Base-by-base conservation (phyloP, 352 stramenopile genomes). In the Phytophthora europaea region DNA sequence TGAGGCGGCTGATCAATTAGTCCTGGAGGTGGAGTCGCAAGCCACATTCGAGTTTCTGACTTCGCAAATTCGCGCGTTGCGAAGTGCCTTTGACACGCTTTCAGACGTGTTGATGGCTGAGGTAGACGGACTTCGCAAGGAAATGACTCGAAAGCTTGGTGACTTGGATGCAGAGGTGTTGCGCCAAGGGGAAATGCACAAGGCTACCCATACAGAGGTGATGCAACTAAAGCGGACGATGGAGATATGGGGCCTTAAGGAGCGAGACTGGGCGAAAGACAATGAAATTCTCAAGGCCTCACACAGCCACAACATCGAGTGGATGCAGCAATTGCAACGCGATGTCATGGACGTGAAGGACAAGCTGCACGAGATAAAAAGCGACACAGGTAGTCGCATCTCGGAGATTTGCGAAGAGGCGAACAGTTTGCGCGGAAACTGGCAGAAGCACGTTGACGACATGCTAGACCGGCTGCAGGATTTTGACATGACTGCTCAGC, bases 251-350 rank as follows among this genome's bases (percentile, higher is more conserved):
- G 82, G 76, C 15, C 51, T 93, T 1, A 95, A 95, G 56, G 88
- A 95, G 79, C 83, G 88, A 23, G 87, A 95, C 65, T 95, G 88
- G 87, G 87, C 87, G 18, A 95, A 95, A 67, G 88, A 95, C 61
- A 94, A 94, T 40, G 88, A 95, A 67, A 92, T 95, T 55, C 78
- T 94, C 31, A 95, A 95, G 64, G 79, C 85, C 1, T 93, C 85
- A n/a, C 88, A 95, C 64, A 83, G 73, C 43, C 88, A 94, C 71
- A 93, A 95, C 59, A 62, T 94, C 40, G 88, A 95, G 76, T 95
- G 88, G 88, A 95, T 95, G 88, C 88, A 95, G 60, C 83, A 93
- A 72, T 68, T 95, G 59, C 88, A 95, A 60, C 85, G 88, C 7
- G 88, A 95, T 47, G 83, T 91, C 22, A 93, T 92, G 77, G 85